A percentile compares a stretch with the other conserved stretches of the same genome.
phyloP scores from a whole-genome alignment of 805 yeast genomes.

The Candida schatavii region DNA sequence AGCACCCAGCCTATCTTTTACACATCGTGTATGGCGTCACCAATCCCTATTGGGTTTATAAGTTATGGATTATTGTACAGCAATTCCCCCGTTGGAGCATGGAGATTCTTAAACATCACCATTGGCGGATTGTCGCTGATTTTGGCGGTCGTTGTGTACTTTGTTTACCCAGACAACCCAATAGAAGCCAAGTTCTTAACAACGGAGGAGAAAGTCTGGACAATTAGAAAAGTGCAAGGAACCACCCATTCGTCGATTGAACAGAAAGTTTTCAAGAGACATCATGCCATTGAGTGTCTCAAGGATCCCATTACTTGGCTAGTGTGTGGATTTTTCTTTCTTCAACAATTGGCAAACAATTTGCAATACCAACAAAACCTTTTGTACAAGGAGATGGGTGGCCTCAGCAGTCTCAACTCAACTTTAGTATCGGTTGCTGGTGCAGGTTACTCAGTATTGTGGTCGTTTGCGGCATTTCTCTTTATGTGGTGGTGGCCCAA shows the following conservation, averaged over 20 bases:
- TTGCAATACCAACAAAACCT: slow-evolving; percentile 52
- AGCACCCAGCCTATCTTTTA: slow-evolving; percentile 54
- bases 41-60: slow-evolving; percentile 53
- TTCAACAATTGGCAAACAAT: slow-evolving; percentile 51
- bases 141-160: slow-evolving; percentile 15
- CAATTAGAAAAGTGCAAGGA: slow-evolving; percentile 35
- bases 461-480: slow-evolving; percentile 34
- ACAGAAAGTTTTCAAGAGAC: slow-evolving; percentile 43
- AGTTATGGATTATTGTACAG: slow-evolving; percentile 37
- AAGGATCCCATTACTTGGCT: slow-evolving; percentile 36
- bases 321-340: slow-evolving; percentile 31
- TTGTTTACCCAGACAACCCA: slow-evolving; percentile 57
- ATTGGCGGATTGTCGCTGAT: slow-evolving; percentile 53
- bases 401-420: slow-evolving; percentile 38
- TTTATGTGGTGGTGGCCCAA: slow-evolving; percentile 29
- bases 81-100: slow-evolving; percentile 25
- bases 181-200: slow-evolving; percentile 47
- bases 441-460: slow-evolving; percentile 47
- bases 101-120: slow-evolving; percentile 57
- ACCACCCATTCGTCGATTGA: slow-evolving; percentile 32
- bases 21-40: slow-evolving; percentile 47
- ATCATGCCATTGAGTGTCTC: slow-evolving; percentile 50
- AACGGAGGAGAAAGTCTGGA: slow-evolving; percentile 50
- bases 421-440: slow-evolving; percentile 54
- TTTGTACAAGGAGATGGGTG: slow-evolving; percentile 46